Base-by-base conservation (phyloP, 768 basidiomycete genomes). In the Xerocomellus intermedius region DNA sequence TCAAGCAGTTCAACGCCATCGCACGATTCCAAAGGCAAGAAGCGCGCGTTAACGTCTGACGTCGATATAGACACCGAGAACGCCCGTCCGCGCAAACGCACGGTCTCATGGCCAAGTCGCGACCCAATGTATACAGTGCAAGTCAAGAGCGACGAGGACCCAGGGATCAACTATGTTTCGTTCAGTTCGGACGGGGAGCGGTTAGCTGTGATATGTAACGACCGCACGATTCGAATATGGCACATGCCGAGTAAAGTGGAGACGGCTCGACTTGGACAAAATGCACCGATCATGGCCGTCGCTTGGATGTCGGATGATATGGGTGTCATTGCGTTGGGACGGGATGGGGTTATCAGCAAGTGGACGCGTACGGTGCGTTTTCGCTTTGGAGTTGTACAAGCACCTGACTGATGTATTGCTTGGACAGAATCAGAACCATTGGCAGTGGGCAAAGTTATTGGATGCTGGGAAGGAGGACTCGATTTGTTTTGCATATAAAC, bases 191-290 rank as follows among this genome's bases (percentile, higher is more conserved):
- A 82, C 56, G 85, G 85, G 24, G 73, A 71, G 35, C 74, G 73
- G 46, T 77, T 88, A 60, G 86, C 84, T 7, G 66, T 86, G 50
- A 75, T 73, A 58, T 87, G 86, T 82, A 68, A 74, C 38, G 85
- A 89, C 69, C 75, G 73, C 32, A 81, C 83, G 21, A 72, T 87
- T 45, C 83, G 87, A 42, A 79, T 89, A 64, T 86, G 84, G 84
- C 77, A 77, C 58, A 84, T 76, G 56, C 50, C 64, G 32, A 73
- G 61, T 30, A 71, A 69, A 14, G 66, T 67, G 38, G 87, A 89
- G 69, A 73, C 84, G 45, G 84, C 83, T 10, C 75, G 79, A 43
- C 70, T 89, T 45, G 67, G 76, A 21, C 83, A 85, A 60, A 79
- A 78, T 62, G 70, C 80, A 43, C 70, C 71, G 2, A 70, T 84